phyloP scores from a whole-genome alignment of 495 filamentous ascomycete genomes.

The Clohesyomyces aquaticus region DNA sequence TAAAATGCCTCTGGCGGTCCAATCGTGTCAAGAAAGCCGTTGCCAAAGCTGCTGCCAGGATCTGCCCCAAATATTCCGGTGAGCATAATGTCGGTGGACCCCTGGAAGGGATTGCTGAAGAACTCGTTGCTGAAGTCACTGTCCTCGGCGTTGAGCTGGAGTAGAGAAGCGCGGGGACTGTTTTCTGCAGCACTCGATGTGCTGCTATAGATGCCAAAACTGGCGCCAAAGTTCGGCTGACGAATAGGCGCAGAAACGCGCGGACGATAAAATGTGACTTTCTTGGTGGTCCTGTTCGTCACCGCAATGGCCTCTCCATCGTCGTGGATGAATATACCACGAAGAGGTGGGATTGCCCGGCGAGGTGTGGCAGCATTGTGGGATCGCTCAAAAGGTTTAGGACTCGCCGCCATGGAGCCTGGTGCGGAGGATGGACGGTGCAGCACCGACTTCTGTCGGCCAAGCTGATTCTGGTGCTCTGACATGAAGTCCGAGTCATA shows the following conservation, averaged over 20 bases:
- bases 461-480: constrained; percentile 57
- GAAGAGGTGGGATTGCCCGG: constrained; percentile 41
- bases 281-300: constrained; percentile 69
- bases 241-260: constrained; percentile 34
- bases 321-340: constrained; percentile 39
- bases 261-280: constrained; percentile 65
- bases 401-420: constrained; percentile 58
- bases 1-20: constrained; percentile 80
- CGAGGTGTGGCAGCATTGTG: constrained; percentile 15
- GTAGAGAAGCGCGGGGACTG: constrained; percentile 51
- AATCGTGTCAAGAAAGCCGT: constrained; percentile 61
- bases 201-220: constrained; percentile 46
- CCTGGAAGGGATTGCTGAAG: constrained; percentile 50
- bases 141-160: constrained; percentile 57
- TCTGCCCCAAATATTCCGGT: constrained; percentile 56
- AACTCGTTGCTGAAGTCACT: constrained; percentile 54
- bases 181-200: constrained; percentile 57
- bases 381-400: constrained; percentile 43
- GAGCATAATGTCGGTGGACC: constrained; percentile 75
- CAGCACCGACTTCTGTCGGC: constrained; percentile 56
- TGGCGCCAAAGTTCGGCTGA: not conserved
- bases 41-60: constrained; percentile 57
- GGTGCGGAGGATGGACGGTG: constrained; percentile 58
- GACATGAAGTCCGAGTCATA: constrained; percentile 67
- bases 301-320: constrained; percentile 72